A percentile compares a stretch with the other conserved stretches of the same genome.
These are phyloP conservation scores for Pleurozium schreberi DNA, from an alignment of 225 moss, liverwort and hornwort species.

Conservation along the genomic window DNA sequence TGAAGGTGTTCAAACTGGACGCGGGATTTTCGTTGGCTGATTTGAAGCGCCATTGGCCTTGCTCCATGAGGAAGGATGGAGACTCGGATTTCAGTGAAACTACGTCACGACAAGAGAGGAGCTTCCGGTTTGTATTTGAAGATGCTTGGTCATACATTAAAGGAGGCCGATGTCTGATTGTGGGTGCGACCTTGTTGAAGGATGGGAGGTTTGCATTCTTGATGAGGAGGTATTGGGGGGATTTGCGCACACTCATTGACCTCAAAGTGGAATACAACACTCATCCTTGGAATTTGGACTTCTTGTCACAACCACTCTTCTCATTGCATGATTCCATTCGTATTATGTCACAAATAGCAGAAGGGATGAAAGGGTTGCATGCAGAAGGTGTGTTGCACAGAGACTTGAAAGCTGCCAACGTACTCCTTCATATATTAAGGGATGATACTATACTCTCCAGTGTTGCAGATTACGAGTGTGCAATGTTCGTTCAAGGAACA, in stretches of 20 bases:
- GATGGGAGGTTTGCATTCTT: not conserved
- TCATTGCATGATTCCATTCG: rapidly evolving
- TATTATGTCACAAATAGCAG: not conserved
- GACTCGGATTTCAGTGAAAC: too few relatives aligned
- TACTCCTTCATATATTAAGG: too few relatives aligned
- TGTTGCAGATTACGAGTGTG: not conserved
- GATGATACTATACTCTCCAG: too few relatives aligned
- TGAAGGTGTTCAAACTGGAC: too few relatives aligned
- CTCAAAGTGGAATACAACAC: not conserved
- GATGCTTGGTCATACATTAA: rapidly evolving
- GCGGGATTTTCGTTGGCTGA: too few relatives aligned
- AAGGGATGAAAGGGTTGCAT: not conserved
- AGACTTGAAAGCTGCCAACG: not conserved
- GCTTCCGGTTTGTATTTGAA: not conserved
- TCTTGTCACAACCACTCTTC: not conserved
- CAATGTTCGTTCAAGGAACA: not conserved
- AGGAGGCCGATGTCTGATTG: rapidly evolving
- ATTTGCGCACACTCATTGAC: not conserved
- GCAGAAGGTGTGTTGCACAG: not conserved
- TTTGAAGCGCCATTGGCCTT: not conserved
- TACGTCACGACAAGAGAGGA: rapidly evolving
- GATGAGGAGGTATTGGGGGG: not conserved
- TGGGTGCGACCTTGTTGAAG: not conserved
- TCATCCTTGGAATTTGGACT: not conserved
- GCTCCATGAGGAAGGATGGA: not conserved